phyloP scores from a whole-genome alignment of 2,329 filamentous ascomycete species.

The Daldinia eschscholtzii region DNA sequence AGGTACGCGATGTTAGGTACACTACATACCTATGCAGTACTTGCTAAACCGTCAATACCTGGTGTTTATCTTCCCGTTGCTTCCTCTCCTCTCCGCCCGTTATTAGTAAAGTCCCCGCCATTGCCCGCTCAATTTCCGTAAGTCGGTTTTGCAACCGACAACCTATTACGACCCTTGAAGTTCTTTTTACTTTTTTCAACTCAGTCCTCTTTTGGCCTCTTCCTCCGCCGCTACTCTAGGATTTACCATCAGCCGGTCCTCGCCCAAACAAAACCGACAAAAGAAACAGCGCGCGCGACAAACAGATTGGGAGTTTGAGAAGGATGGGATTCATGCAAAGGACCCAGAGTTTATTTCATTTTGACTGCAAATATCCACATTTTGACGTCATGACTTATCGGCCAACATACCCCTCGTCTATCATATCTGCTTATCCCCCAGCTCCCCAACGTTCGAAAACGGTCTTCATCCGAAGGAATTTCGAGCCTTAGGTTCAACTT shows the following conservation, averaged over 20 bases:
- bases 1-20: no score
- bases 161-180: slow-evolving; percentile 33
- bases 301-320: slow-evolving; percentile 22
- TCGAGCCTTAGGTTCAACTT: neutral
- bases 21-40: no score
- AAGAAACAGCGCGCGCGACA: neutral
- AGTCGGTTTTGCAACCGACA: slow-evolving; percentile 18
- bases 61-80: slow-evolving; percentile 11
- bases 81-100: slow-evolving; percentile 41
- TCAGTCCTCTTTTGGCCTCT: slow-evolving; percentile 40
- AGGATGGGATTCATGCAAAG: slow-evolving; percentile 15
- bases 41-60: neutral
- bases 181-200: slow-evolving; percentile 18
- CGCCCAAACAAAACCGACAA: slow-evolving; percentile 13
- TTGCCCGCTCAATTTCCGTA: slow-evolving; percentile 43
- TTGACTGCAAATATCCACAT: slow-evolving; percentile 37
- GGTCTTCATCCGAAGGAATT: slow-evolving; percentile 1
- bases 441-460: neutral
- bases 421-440: slow-evolving; percentile 10
- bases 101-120: slow-evolving; percentile 36
- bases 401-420: slow-evolving; percentile 24
- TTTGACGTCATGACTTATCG: slow-evolving; percentile 38
- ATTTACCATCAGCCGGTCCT: slow-evolving; percentile 24
- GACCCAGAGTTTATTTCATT: slow-evolving; percentile 33
- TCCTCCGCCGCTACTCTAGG: slow-evolving; percentile 38